A percentile compares a stretch with the other conserved stretches of the same genome.
Evolutionary conservation across 2,329 filamentous ascomycete genomes (phyloP).

Genomic region (Fusarium bulbicola): DNA sequence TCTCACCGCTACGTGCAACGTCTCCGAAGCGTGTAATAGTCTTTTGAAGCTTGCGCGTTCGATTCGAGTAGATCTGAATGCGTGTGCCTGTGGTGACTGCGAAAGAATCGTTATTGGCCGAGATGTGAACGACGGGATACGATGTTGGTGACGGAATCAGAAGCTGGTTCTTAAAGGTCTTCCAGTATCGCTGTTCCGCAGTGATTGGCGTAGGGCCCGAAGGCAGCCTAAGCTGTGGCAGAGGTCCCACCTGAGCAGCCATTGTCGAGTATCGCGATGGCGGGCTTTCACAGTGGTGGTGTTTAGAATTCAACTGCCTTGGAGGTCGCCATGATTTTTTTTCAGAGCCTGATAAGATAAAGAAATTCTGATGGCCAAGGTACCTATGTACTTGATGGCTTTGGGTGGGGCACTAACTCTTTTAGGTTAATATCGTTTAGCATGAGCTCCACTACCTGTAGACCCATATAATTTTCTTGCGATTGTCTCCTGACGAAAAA

Average conservation of each 20-base stretch:
- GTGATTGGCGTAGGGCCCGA: slow-evolving; percentile 84
- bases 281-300: slow-evolving; percentile 27
- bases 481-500: background rate
- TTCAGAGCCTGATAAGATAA: slow-evolving; percentile 42
- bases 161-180: slow-evolving; percentile 89
- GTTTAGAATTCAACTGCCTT: slow-evolving; percentile 12
- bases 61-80: slow-evolving; percentile 92
- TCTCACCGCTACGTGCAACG: slow-evolving; percentile 87
- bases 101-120: slow-evolving; percentile 79
- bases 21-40: slow-evolving; percentile 95
- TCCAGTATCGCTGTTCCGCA: slow-evolving; percentile 96
- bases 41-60: slow-evolving; percentile 90
- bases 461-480: background rate
- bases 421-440: background rate
- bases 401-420: slow-evolving; percentile 10
- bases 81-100: slow-evolving; percentile 94
- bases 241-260: slow-evolving; percentile 85
- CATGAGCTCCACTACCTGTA: background rate
- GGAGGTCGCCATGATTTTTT: slow-evolving; percentile 39
- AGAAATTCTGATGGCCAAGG: slow-evolving; percentile 35
- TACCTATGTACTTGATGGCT: background rate
- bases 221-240: slow-evolving; percentile 84
- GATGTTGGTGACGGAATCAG: slow-evolving; percentile 90
- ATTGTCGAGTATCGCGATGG: slow-evolving; percentile 58
- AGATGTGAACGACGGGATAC: slow-evolving; percentile 90